Evolutionary conservation across 192 early-diverging fungal species (phyloP).

Genomic region (Linnemannia exigua): DNA sequence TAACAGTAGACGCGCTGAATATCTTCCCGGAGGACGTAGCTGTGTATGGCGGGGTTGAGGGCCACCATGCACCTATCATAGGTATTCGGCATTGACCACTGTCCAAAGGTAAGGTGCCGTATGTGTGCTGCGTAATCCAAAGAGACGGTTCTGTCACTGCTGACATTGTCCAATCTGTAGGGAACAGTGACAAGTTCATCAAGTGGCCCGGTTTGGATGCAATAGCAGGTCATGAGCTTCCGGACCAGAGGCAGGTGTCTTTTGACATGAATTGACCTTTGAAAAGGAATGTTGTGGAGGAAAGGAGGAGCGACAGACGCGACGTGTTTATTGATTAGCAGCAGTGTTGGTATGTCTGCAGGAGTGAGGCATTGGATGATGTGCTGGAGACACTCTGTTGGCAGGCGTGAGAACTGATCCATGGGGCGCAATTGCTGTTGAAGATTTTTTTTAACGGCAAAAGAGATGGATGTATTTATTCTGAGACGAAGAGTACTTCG

Average conservation of each 20-base stretch:
- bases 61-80: no score
- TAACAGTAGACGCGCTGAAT: background rate
- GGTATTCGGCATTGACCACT: background rate
- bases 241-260: background rate
- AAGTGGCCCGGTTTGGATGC: background rate
- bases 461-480: no score
- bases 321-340: background rate
- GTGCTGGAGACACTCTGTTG: background rate
- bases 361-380: background rate
- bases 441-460: no score
- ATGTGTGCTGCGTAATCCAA: background rate
- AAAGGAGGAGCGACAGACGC: background rate
- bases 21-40: background rate
- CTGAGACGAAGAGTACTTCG: no score
- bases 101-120: background rate
- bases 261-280: background rate
- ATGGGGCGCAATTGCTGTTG: no score
- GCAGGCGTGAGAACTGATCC: background rate
- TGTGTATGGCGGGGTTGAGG: background rate
- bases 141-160: background rate
- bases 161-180: background rate
- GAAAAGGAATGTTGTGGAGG: background rate
- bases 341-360: background rate
- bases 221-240: background rate
- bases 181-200: background rate